These are phyloP conservation scores for Vitis vinifera DNA, from an alignment of 164 flowering plant genomes.

Conservation along the genomic window DNA sequence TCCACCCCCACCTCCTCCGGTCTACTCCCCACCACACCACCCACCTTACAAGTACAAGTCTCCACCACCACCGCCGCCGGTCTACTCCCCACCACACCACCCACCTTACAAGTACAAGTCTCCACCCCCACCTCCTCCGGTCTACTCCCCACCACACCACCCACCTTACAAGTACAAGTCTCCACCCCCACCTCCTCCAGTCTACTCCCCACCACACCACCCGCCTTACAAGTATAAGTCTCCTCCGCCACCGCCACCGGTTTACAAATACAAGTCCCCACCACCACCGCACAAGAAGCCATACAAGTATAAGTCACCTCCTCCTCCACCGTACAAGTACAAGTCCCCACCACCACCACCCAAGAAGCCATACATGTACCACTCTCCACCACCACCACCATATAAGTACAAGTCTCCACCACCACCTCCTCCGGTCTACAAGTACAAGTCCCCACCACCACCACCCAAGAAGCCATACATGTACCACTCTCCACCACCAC, in stretches of 20 bases:
- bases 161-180: neutral
- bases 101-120: constrained; percentile 13
- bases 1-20: constrained; percentile 16
- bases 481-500: constrained; percentile 11
- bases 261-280: neutral
- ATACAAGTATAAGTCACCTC: neutral
- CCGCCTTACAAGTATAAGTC: constrained; percentile 6
- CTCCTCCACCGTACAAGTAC: constrained; percentile 1
- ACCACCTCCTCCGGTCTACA: constrained; percentile 8
- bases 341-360: constrained; percentile 19
- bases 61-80: constrained; percentile 9
- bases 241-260: constrained; percentile 27
- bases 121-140: constrained; percentile 22
- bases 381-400: constrained; percentile 7
- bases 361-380: constrained; percentile 3
- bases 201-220: constrained; percentile 12
- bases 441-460: too few species aligned
- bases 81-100: constrained; percentile 4
- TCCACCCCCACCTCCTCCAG: constrained; percentile 1
- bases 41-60: constrained; percentile 13
- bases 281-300: too few species aligned
- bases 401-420: constrained; percentile 20
- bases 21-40: constrained; percentile 2
- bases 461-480: too few species aligned
- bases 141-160: constrained; percentile 4